Conservation (phyloP, 2,329 filamentous ascomycete genomes). For the Parastagonospora nodorum region DNA sequence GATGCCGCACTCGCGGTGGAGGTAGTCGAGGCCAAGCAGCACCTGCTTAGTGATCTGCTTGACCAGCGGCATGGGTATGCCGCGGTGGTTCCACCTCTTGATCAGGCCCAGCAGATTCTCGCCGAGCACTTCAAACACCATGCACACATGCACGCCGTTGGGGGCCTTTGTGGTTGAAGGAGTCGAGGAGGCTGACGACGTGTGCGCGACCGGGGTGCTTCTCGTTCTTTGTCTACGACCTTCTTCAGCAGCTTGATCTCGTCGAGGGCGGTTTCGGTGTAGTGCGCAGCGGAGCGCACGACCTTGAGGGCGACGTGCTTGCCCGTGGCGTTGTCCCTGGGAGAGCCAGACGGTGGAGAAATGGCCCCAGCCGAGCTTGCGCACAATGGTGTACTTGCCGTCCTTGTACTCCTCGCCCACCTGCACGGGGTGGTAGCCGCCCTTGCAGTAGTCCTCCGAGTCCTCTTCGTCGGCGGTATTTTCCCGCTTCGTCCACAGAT, state of each 20-base stretch:
- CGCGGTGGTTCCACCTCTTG: conserved; percentile 97
- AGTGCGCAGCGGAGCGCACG: conserved; percentile 95
- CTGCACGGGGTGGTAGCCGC: conserved; percentile 93
- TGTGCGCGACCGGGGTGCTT: conserved; percentile 92
- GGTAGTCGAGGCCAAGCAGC: conserved; percentile 89
- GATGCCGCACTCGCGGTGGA: conserved; percentile 97
- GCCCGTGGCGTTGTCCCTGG: conserved; percentile 79
- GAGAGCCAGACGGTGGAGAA: conserved; percentile 95
- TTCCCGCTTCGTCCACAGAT: conserved; percentile 80
- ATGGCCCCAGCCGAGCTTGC: conserved; percentile 97
- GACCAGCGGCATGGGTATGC: conserved; percentile 93
- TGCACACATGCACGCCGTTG: conserved; percentile 95
- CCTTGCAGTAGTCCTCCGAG: conserved; percentile 99
- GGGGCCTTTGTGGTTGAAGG: conserved; percentile 97
- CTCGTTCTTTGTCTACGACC: conserved; percentile 94
- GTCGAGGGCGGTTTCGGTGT: conserved; percentile 97
- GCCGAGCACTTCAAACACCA: conserved; percentile 98
- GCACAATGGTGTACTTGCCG: conserved; percentile 92
- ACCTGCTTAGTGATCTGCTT: conserved; percentile 99
- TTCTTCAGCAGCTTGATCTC: conserved; percentile 98
- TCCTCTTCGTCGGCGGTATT: conserved; percentile 98
- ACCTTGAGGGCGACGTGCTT: conserved; percentile 99
- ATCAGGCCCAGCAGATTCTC: conserved; percentile 94
- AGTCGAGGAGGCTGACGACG: conserved; percentile 94
- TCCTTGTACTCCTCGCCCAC: conserved; percentile 98